phyloP scores from a whole-genome alignment of 495 filamentous ascomycete genomes.

The Cercophora newfieldiana region DNA sequence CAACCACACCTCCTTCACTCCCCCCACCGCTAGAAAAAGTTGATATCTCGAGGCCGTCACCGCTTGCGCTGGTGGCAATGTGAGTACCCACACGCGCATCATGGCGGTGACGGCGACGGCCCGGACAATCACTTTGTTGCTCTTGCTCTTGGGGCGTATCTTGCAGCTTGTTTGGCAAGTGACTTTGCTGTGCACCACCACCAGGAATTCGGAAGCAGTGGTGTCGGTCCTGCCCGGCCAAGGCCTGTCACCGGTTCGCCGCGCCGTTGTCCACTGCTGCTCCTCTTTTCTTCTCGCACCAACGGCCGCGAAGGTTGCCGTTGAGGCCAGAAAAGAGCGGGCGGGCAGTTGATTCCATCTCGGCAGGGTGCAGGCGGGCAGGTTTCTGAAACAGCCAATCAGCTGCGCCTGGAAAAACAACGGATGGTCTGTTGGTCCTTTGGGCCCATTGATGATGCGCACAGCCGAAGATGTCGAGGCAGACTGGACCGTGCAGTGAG shows the following conservation, averaged over 20 bases:
- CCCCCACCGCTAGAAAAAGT: neutral
- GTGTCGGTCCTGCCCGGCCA: neutral
- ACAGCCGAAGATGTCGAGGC: slow-evolving; percentile 12
- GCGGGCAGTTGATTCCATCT: neutral
- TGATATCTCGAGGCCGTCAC: neutral
- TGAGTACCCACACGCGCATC: slow-evolving; percentile 12
- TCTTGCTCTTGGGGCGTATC: neutral
- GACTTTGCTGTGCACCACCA: neutral
- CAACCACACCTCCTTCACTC: neutral
- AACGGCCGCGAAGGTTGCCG: neutral
- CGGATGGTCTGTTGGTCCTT: slow-evolving; percentile 15
- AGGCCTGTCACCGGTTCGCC: neutral
- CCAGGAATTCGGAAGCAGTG: neutral
- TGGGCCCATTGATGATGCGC: slow-evolving; percentile 24
- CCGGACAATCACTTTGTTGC: neutral
- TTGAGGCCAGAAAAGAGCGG: slow-evolving; percentile 20
- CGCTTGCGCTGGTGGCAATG: neutral
- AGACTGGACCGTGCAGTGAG: slow-evolving; percentile 24
- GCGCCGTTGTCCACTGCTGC: neutral
- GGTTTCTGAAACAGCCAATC: slow-evolving; percentile 27
- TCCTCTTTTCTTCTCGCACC: neutral
- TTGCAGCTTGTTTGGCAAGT: slow-evolving; percentile 13
- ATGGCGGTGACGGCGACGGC: slow-evolving; percentile 13
- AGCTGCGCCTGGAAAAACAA: slow-evolving; percentile 17
- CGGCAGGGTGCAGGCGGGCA: slow-evolving; percentile 32